These are phyloP conservation scores for Microsporum ferrugineum DNA, from an alignment of 2,329 filamentous ascomycete genomes.

Conservation along the genomic window DNA sequence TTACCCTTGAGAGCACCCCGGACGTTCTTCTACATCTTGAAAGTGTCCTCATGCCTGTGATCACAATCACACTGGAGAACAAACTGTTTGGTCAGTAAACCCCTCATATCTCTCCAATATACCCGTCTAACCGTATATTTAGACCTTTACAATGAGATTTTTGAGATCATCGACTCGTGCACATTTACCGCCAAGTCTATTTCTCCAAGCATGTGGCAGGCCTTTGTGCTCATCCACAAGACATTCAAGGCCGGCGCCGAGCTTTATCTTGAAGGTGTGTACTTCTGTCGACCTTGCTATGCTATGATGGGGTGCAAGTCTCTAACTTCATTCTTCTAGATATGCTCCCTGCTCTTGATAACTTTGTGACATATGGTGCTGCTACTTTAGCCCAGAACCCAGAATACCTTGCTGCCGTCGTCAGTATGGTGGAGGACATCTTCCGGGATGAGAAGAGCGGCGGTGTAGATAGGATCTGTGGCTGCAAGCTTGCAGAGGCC, in stretches of 20 bases:
- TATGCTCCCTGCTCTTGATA: conserved; percentile 95
- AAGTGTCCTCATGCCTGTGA: conserved; percentile 92
- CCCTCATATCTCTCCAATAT: background rate
- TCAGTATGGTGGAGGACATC: conserved; percentile 89
- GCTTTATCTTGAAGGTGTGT: conserved; percentile 67
- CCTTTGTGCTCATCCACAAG: conserved; percentile 89
- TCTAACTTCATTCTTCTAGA: conserved; percentile 38
- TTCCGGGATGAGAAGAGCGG: conserved; percentile 87
- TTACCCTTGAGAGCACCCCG: conserved; percentile 92
- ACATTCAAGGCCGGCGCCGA: conserved; percentile 97
- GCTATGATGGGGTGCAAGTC: background rate
- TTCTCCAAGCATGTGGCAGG: conserved; percentile 95
- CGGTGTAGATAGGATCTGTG: conserved; percentile 88
- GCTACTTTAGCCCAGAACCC: conserved; percentile 70
- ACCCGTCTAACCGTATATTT: background rate
- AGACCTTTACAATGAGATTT: conserved; percentile 96
- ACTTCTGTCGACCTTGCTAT: background rate
- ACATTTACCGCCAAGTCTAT: conserved; percentile 96
- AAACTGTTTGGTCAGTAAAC: conserved; percentile 66
- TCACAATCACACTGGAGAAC: conserved; percentile 90
- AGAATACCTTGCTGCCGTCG: conserved; percentile 74
- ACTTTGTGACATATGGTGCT: conserved; percentile 90
- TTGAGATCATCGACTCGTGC: conserved; percentile 98
- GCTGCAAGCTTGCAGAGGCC: conserved; percentile 92
- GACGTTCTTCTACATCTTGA: conserved; percentile 92